Evolutionary conservation across 352 stramenopile species (phyloP).

Genomic region (Lagenidium giganteum): DNA sequence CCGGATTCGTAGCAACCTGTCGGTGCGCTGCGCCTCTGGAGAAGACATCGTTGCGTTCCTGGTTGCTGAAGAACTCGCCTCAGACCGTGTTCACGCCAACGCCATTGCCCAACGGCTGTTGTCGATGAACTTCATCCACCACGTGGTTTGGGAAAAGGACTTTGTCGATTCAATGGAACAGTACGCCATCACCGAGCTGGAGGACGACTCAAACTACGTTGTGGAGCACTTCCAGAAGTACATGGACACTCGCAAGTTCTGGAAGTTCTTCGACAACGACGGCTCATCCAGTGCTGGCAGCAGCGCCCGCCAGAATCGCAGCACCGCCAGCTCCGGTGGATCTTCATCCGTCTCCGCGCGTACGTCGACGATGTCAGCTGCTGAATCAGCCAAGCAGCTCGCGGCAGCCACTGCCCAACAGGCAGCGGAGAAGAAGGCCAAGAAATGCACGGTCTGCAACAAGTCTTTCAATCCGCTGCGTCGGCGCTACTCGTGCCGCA

Average conservation of each 20-base stretch:
- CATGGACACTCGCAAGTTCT: conserved; percentile 77
- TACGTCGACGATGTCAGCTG: conserved; percentile 14
- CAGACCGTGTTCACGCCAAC: conserved; percentile 44
- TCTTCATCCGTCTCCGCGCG: conserved; percentile 16
- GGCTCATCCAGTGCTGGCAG: conserved; percentile 8
- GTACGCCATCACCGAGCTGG: conserved; percentile 57
- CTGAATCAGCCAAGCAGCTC: conserved; percentile 4
- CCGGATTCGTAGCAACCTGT: conserved; percentile 60
- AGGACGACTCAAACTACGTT: conserved; percentile 57
- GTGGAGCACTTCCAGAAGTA: conserved; percentile 78
- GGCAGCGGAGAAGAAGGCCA: conserved; percentile 47
- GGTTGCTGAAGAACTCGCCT: conserved; percentile 39
- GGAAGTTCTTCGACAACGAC: conserved; percentile 64
- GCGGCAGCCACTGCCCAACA: not conserved
- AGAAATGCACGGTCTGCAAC: conserved; percentile 69
- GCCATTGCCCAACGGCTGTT: conserved; percentile 52
- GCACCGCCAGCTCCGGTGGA: conserved; percentile 22
- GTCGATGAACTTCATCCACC: conserved; percentile 83
- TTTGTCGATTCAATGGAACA: conserved; percentile 76
- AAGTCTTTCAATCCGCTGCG: conserved; percentile 83
- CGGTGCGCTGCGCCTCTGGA: conserved; percentile 54
- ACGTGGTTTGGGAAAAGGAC: conserved; percentile 81
- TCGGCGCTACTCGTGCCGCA: conserved; percentile 63
- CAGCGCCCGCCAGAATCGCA: conserved; percentile 20
- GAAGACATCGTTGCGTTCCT: conserved; percentile 72